Evolutionary conservation across 2,329 filamentous ascomycete genomes (phyloP).

Genomic region (Mollisiaceae sp.): DNA sequence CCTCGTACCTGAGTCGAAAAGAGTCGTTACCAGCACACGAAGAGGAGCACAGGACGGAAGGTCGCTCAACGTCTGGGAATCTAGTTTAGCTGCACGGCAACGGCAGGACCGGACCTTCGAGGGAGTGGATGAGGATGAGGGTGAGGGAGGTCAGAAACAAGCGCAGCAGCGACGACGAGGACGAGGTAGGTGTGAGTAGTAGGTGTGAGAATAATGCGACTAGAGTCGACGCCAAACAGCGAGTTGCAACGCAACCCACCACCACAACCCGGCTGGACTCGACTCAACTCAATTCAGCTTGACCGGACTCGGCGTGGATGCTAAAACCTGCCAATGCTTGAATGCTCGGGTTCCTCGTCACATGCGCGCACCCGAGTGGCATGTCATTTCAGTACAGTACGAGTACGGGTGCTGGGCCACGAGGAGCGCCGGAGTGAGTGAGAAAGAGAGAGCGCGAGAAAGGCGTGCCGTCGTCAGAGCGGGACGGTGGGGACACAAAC

Average conservation of each 20-base stretch:
- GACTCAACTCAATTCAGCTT: background rate
- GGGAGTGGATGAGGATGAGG: background rate
- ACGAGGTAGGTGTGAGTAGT: no score
- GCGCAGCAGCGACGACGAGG: background rate
- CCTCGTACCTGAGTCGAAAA: slow-evolving; percentile 25
- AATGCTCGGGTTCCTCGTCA: slow-evolving; percentile 1
- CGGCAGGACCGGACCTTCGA: slow-evolving; percentile 8
- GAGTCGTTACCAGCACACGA: slow-evolving; percentile 1
- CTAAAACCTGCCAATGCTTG: slow-evolving; percentile 6
- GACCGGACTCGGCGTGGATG: background rate
- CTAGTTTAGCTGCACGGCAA: no score
- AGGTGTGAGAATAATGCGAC: no score
- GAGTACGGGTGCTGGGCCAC: background rate
- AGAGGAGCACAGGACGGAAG: background rate
- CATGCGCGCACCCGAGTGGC: background rate
- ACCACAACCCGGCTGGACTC: background rate
- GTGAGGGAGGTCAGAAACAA: background rate
- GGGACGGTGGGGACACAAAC: background rate
- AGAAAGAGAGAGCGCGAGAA: background rate
- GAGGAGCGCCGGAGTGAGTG: background rate
- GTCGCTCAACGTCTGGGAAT: background rate
- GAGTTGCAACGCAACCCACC: background rate
- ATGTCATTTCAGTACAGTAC: background rate
- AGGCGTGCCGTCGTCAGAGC: background rate
- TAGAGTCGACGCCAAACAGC: background rate